Base-by-base conservation (phyloP, 306 rosid species). In the Delonix regia region DNA sequence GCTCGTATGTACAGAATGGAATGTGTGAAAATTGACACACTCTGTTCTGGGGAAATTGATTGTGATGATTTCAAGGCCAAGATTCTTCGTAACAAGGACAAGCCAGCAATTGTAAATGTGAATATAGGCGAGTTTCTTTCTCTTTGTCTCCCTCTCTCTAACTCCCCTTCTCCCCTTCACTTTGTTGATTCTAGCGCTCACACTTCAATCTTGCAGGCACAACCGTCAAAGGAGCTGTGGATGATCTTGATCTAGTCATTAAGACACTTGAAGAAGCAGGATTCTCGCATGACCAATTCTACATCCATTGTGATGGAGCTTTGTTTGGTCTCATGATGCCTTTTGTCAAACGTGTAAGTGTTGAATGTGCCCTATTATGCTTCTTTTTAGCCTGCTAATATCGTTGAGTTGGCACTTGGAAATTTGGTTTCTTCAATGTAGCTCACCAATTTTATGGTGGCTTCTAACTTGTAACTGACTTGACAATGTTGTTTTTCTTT, bases 311-410 rank as follows among this genome's bases (percentile, higher is more conserved):
- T 72, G 89, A 88, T 16, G 89, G 91, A 59, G 87, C 91, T 60
- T 76, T 88, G 78, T 88, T 88, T 88, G 91, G 91, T 75, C 91
- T 88, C 77, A 85, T 88, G 91, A 88, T 88, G 91, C 91, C 89
- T 71, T 88, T 88, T 11, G 89, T 88, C 75, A 88, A 88, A 78
- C 76, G 48, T 33, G 89, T 83, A 79, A 83, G 91, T 81, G 41
- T 41, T 51, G 45, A 53, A 16, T 52, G 48, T 60, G 60, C 25
- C 21, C 44, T n/a, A 18, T 60, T 24, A 3, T 72, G 34, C 69
- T 45, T 67, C 28, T 24, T 71, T 41, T 12, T 65, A 22, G 11
- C 19, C 51, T 4, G 25, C 25, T 39, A n/a, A 41, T 10, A 47
- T 12, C 3, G 36, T 3, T 18, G 51, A 65, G 19, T 39, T 65